A percentile compares a stretch with the other conserved stretches of the same genome.
Evolutionary conservation across 2,329 filamentous ascomycete genomes (phyloP).

Genomic region (Claviceps paspali): DNA sequence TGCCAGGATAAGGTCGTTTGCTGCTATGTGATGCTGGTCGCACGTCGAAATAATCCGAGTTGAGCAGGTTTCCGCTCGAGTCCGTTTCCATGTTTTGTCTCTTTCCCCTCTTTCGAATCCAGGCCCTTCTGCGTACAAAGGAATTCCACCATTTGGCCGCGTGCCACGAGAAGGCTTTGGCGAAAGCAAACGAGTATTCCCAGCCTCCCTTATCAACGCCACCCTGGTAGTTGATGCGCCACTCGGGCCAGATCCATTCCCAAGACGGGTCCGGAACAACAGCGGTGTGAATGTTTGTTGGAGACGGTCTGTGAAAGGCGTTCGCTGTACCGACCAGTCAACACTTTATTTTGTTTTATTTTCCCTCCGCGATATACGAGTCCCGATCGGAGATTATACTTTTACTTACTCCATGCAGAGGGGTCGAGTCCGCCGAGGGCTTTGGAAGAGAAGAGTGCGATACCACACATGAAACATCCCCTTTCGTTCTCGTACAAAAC

Average conservation of each 20-base stretch:
- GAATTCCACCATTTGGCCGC: conserved; percentile 85
- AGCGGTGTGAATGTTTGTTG: conserved; percentile 62
- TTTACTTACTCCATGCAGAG: conserved; percentile 51
- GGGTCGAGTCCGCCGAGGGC: conserved; percentile 80
- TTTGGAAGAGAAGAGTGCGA: conserved; percentile 74
- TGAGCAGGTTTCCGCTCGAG: conserved; percentile 50
- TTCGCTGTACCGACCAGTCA: conserved; percentile 34
- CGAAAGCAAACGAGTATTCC: conserved; percentile 90
- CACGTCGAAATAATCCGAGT: conserved; percentile 67
- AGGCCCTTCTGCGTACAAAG: conserved; percentile 78
- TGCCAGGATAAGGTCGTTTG: conserved; percentile 15
- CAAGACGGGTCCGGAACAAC: conserved; percentile 90
- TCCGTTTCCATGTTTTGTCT: conserved; percentile 28
- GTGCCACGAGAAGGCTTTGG: conserved; percentile 66
- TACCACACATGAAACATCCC: conserved; percentile 76
- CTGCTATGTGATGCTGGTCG: conserved; percentile 33
- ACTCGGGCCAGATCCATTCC: conserved; percentile 68
- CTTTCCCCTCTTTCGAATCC: conserved; percentile 69
- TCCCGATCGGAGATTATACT: too few species aligned
- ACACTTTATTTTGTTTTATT: too few species aligned
- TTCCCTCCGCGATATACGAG: not conserved
- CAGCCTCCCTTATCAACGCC: conserved; percentile 76
- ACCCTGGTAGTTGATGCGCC: conserved; percentile 54
- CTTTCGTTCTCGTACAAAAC: conserved; percentile 93
- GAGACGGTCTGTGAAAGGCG: conserved; percentile 40